phyloP scores from a whole-genome alignment of 2,329 filamentous ascomycete genomes.

The Colletotrichum gigasporum region DNA sequence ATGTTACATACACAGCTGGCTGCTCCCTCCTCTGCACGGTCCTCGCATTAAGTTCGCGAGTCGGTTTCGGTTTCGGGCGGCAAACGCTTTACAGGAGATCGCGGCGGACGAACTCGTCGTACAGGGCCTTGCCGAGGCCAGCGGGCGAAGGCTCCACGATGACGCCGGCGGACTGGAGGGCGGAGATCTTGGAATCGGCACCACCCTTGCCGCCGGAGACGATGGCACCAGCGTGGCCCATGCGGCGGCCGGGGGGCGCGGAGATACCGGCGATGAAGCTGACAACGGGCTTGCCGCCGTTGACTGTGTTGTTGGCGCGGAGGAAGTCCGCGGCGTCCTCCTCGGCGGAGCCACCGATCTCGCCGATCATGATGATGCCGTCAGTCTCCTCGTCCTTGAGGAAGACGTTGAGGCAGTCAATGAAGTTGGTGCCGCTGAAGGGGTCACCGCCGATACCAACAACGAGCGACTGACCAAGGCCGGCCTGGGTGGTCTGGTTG shows the following conservation, averaged over 20 bases:
- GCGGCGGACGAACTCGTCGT: slow-evolving; percentile 94
- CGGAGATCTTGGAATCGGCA: slow-evolving; percentile 97
- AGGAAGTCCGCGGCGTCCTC: slow-evolving; percentile 98
- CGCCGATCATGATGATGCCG: slow-evolving; percentile 99
- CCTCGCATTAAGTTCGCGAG: background rate
- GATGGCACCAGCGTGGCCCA: slow-evolving; percentile 99
- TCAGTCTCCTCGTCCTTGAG: slow-evolving; percentile 95
- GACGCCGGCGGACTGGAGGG: slow-evolving; percentile 91
- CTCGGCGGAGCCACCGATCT: slow-evolving; percentile 97
- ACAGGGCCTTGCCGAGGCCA: slow-evolving; percentile 89
- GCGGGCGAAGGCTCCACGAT: slow-evolving; percentile 96
- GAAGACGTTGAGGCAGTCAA: slow-evolving; percentile 98
- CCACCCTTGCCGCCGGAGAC: slow-evolving; percentile 97
- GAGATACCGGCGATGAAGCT: slow-evolving; percentile 99
- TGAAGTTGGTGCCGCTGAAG: slow-evolving; percentile 99
- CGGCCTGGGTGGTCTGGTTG: slow-evolving; percentile 98
- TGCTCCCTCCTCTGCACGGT: slow-evolving; percentile 12
- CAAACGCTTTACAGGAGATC: slow-evolving; percentile 80
- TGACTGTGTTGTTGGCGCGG: slow-evolving; percentile 87
- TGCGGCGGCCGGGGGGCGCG: slow-evolving; percentile 92
- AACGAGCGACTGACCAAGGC: slow-evolving; percentile 96
- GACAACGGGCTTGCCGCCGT: slow-evolving; percentile 90
- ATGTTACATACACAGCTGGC: slow-evolving; percentile 32
- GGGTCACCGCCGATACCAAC: slow-evolving; percentile 98
- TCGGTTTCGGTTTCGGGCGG: background rate